Evolutionary conservation across 108 stramenopile genomes (phyloP), one percentile per base, ranked within the genome.

Genomic region (Fistulifera solaris): DNA sequence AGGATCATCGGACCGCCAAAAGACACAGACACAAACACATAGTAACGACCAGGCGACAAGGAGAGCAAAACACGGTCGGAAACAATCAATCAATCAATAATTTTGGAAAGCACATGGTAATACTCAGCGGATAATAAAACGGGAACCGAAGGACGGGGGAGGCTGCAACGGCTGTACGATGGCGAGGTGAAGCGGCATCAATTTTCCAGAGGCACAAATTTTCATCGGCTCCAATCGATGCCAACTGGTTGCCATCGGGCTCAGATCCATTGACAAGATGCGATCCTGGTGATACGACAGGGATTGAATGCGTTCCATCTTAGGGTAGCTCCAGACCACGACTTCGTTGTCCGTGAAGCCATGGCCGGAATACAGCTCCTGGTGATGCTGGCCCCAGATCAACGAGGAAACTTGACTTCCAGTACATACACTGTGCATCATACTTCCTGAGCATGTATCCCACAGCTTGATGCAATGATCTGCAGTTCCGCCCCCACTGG

Each of bases 381-480:
- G 81, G 61, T 93, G 87, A 44, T 75, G 63, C 21, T 66, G 76
- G 46, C 70, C 76, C 93, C 93, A 96, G 44, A 77, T 70, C 39
- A 96, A 72, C 28, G 91, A 71, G 61, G 89, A 92, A 39, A 96
- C 95, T 53, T 91, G 89, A 27, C 70, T 68, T 50, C 93, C 93
- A 40, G 95, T 96, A 69, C 93, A 86, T 39, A 94, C 63, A 41
- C 72, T 76, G 71, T 93, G 81, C 24, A 94, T 77, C 54, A 87
- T 21, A 48, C 76, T 50, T 14, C 93, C 93, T 40, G 73, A 75
- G 18, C 71, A 57, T 19, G 78, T 67, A 63, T 94, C 88, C 95
- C 95, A 96, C 51, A 93, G 77, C 76, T 96, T 96, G 75, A 96
- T 94, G 77, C 79, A 86, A 21, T 89, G 58, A 66, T 96, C 95